A percentile compares a stretch with the other conserved stretches of the same genome.
Evolutionary conservation across 805 yeast genomes (phyloP).

Genomic region (Dipodascus albidus): DNA sequence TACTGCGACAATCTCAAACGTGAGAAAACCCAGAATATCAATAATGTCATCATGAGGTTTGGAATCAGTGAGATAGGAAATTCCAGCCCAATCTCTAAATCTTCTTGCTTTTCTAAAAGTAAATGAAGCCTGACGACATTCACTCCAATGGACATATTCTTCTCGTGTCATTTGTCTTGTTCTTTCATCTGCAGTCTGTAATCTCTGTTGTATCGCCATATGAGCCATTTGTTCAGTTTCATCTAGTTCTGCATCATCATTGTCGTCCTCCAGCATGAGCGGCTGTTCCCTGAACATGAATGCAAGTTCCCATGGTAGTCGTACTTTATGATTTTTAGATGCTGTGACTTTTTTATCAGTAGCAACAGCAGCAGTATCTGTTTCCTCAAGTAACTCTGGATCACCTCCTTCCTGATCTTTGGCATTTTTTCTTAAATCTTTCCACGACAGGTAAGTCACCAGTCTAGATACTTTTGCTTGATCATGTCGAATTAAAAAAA

Average conservation of each 20-base stretch:
- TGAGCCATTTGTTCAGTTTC: constrained; percentile 89
- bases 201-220: constrained; percentile 72
- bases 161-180: constrained; percentile 90
- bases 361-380: constrained; percentile 26
- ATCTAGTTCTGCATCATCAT: constrained; percentile 45
- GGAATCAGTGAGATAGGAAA: constrained; percentile 70
- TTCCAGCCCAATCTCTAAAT: constrained; percentile 94
- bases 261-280: constrained; percentile 49
- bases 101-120: constrained; percentile 91
- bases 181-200: constrained; percentile 88
- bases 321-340: constrained; percentile 60
- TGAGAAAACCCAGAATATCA: constrained; percentile 87
- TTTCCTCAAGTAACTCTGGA: constrained; percentile 40
- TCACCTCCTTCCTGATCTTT: constrained; percentile 57
- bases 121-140: constrained; percentile 94
- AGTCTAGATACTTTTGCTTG: constrained; percentile 86
- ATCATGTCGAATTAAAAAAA: constrained; percentile 84
- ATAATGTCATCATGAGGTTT: constrained; percentile 94
- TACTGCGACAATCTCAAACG: constrained; percentile 93
- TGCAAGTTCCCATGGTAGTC: constrained; percentile 91
- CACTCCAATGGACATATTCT: constrained; percentile 98
- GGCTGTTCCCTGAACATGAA: constrained; percentile 92
- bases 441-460: constrained; percentile 90
- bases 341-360: constrained; percentile 33
- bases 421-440: constrained; percentile 82